Percentiles rank a stretch among this genome's conserved stretches.
Conservation (phyloP, 2,329 filamentous ascomycete species). For the Aspergillus arachidicola region DNA sequence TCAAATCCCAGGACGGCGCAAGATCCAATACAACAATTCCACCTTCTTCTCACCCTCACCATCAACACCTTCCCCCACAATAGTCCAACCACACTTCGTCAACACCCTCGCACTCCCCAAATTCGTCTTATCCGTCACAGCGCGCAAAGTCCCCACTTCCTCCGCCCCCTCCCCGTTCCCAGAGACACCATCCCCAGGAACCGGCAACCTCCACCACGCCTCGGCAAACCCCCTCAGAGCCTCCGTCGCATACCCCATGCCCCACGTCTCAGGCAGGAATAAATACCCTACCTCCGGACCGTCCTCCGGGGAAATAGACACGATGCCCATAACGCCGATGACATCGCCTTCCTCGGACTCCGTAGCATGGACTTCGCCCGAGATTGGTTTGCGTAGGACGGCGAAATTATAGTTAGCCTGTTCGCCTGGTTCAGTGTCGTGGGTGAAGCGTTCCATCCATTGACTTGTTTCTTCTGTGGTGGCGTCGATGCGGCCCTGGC, state of each 20-base stretch:
- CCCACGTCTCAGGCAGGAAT: constrained; percentile 27
- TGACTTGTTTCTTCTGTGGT: background rate
- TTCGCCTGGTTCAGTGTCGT: background rate
- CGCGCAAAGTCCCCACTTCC: constrained; percentile 22
- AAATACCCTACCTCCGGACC: constrained; percentile 31
- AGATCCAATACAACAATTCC: background rate
- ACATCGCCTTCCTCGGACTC: background rate
- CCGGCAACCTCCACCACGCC: constrained; percentile 28
- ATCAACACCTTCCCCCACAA: background rate
- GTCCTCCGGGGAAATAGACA: background rate
- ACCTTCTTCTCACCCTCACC: background rate
- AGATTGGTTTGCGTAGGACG: background rate
- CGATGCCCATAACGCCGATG: background rate
- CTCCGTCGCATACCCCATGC: constrained; percentile 32
- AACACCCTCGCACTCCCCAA: constrained; percentile 21
- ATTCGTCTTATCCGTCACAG: constrained; percentile 24
- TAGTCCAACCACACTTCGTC: constrained; percentile 25
- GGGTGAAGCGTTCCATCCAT: background rate
- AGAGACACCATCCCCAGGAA: background rate
- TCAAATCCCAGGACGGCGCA: background rate
- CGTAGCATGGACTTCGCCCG: background rate
- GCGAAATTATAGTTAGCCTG: background rate
- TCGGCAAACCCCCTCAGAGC: constrained; percentile 25
- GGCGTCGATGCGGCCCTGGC: background rate
- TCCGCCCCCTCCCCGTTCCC: background rate